Evolutionary conservation across 768 basidiomycete genomes (phyloP).

Genomic region (Dioszegia aurantiaca): DNA sequence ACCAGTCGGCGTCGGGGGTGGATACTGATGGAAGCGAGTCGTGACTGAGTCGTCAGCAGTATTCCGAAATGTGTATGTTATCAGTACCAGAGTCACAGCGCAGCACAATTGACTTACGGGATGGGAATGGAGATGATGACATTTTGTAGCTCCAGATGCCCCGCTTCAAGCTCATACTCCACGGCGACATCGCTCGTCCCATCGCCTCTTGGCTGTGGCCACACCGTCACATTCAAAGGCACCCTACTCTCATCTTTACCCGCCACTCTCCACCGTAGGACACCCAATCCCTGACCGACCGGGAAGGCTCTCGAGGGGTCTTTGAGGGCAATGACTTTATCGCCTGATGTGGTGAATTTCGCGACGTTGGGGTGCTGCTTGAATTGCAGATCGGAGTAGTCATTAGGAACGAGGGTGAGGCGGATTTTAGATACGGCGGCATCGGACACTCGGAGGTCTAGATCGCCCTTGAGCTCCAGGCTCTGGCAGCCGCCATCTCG

Average conservation of each 20-base stretch:
- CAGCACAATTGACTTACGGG: conserved; percentile 61
- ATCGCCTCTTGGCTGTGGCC: conserved; percentile 88
- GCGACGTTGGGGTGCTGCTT: conserved; percentile 95
- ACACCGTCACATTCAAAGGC: conserved; percentile 93
- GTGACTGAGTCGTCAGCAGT: conserved; percentile 15
- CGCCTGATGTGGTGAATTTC: conserved; percentile 62
- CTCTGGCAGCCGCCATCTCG: conserved; percentile 87
- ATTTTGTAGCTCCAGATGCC: conserved; percentile 74
- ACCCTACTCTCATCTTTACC: conserved; percentile 88
- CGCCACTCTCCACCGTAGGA: conserved; percentile 87
- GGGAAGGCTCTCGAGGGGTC: conserved; percentile 80
- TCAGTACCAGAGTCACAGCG: background rate
- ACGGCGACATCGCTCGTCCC: conserved; percentile 93
- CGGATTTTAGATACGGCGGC: conserved; percentile 68
- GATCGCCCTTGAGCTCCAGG: conserved; percentile 89
- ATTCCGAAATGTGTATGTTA: too few relatives aligned
- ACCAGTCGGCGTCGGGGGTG: conserved; percentile 60
- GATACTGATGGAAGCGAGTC: conserved; percentile 39
- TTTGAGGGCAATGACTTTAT: conserved; percentile 73
- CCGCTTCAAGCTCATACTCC: conserved; percentile 92
- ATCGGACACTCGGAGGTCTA: conserved; percentile 84
- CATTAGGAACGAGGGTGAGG: conserved; percentile 61
- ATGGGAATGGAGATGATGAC: conserved; percentile 87
- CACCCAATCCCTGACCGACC: conserved; percentile 74
- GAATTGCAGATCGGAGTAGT: conserved; percentile 71